Percentiles rank a stretch among this genome's conserved stretches.
phyloP scores from a whole-genome alignment of 179 eudicot species.

The Beta lomatogona region DNA sequence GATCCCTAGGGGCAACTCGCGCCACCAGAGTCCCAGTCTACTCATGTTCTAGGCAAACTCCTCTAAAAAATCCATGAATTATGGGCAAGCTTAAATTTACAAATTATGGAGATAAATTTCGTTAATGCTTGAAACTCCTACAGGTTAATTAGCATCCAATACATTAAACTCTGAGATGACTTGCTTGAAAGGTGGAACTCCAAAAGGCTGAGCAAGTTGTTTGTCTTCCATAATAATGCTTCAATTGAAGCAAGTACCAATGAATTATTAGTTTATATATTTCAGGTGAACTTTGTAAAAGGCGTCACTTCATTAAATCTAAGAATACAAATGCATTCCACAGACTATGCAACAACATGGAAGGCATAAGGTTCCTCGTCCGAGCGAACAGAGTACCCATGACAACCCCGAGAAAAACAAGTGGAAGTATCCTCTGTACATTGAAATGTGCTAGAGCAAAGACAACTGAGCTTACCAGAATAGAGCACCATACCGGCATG shows the following conservation, averaged over 20 bases:
- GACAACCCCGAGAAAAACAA: conserved; percentile 72
- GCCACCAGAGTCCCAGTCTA: no score
- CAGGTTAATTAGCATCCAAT: not conserved
- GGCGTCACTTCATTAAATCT: conserved; percentile 69
- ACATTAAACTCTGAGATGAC: not conserved
- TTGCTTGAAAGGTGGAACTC: conserved; percentile 11
- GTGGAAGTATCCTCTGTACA: conserved; percentile 79
- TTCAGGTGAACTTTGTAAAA: conserved; percentile 5
- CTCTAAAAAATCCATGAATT: no score
- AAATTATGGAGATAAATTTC: not conserved
- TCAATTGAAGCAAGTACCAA: conserved; percentile 20
- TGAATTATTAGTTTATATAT: conserved; percentile 31
- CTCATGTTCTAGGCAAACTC: no score
- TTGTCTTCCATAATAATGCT: conserved; percentile 8
- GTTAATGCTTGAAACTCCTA: not conserved
- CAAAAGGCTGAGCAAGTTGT: not conserved
- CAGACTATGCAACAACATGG: conserved; percentile 78
- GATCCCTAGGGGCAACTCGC: no score
- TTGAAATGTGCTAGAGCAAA: conserved; percentile 85
- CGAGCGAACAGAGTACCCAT: conserved; percentile 75
- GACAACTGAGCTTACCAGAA: conserved; percentile 68
- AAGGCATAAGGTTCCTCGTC: conserved; percentile 73
- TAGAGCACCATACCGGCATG: conserved; percentile 84
- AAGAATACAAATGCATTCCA: conserved; percentile 90
- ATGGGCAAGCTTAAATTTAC: no score